Evolutionary conservation across 306 rosid genomes (phyloP), one percentile per base, ranked within the genome.

Genomic region (Rubus idaeus): DNA sequence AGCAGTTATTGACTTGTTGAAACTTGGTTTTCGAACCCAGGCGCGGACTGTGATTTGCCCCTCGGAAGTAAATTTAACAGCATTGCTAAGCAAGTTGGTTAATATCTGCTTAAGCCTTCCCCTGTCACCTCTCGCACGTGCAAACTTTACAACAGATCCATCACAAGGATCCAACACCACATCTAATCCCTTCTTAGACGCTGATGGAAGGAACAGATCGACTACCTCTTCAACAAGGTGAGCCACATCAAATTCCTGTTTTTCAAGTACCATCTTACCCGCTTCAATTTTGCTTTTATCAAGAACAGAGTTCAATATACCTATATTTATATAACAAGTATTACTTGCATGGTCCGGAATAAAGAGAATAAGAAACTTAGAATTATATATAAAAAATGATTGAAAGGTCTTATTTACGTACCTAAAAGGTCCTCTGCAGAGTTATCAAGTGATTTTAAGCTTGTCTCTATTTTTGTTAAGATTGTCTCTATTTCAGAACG

Each of bases 231-330:
- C 93, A 12, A 94, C 49, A 40, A 91, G 90, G 76, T 74, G 82
- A 6, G 78, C 82, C 41, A 92, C 40, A 74, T 94, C 86, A 80
- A 94, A 94, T 21, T 91, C 92, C 45, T 88, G 91, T 81, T 89
- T 97, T 46, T 88, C 91, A n/a, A 94, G 90, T 47, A 80, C 87
- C 89, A 92, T 88, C 79, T 91, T 90, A 3, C 96, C 96, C 1
- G 92, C 93, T 84, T 94, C 97, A 23, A 90, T 90, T 75, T 92
- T 90, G 84, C 97, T 94, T 67, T 87, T 88, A 71, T 94, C 96
- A 4, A 94, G 93, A 81, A 89, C 82, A 41, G 98, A 88, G 78
- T 90, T 94, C 82, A 94, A 69, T 46, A 92, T 69, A 56, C 90
- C 98, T 88, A 75, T 39, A 44, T 26, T 66, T 86, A 77, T 44